Evolutionary conservation across 805 yeast genomes (phyloP).

Genomic region (Candida xyloterini): DNA sequence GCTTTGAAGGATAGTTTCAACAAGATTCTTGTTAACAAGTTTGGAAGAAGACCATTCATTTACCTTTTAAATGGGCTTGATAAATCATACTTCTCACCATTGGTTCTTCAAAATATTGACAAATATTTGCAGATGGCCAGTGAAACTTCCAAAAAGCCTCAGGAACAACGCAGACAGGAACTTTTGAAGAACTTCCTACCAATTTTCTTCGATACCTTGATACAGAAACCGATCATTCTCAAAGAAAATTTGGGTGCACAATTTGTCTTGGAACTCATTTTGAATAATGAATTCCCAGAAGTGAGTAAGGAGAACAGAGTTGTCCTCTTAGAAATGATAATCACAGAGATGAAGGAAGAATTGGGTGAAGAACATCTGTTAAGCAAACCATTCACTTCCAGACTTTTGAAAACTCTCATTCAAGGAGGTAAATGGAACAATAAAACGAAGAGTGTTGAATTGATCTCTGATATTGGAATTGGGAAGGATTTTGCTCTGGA

Average conservation of each 20-base stretch:
- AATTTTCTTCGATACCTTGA: slow-evolving; percentile 53
- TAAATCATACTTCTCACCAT: slow-evolving; percentile 78
- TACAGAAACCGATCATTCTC: slow-evolving; percentile 50
- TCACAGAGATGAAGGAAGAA: slow-evolving; percentile 63
- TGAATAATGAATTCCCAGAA: slow-evolving; percentile 42
- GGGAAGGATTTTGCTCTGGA: slow-evolving; percentile 61
- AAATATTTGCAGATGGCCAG: slow-evolving; percentile 59
- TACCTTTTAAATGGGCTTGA: slow-evolving; percentile 76
- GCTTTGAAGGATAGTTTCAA: slow-evolving; percentile 54
- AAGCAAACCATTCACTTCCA: slow-evolving; percentile 67
- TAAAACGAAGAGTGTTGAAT: slow-evolving; percentile 50
- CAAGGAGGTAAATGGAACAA: slow-evolving; percentile 84
- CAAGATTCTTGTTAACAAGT: slow-evolving; percentile 63
- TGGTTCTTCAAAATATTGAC: slow-evolving; percentile 53
- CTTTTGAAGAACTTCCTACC: slow-evolving; percentile 65
- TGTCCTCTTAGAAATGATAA: slow-evolving; percentile 53
- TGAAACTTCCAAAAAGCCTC: slow-evolving; percentile 82
- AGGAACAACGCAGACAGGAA: slow-evolving; percentile 70
- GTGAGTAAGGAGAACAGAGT: slow-evolving; percentile 28
- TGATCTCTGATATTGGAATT: slow-evolving; percentile 41
- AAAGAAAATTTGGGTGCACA: slow-evolving; percentile 80
- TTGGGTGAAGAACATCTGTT: slow-evolving; percentile 68
- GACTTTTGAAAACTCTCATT: slow-evolving; percentile 71
- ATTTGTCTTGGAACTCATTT: slow-evolving; percentile 70
- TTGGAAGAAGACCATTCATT: slow-evolving; percentile 83